phyloP scores from a whole-genome alignment of 768 basidiomycete genomes.

The Russula sp. region DNA sequence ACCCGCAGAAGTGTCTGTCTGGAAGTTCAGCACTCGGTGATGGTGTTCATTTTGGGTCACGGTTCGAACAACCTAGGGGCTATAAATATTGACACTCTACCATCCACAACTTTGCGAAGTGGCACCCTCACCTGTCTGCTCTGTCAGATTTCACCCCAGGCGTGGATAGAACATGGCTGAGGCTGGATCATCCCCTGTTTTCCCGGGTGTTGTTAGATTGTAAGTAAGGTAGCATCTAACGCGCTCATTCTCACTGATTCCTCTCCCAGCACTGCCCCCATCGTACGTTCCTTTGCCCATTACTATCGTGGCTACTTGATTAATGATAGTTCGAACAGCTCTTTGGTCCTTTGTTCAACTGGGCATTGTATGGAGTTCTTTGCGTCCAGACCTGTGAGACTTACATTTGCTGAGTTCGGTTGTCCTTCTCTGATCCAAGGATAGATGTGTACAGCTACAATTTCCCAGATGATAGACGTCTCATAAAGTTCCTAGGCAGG shows the following conservation, averaged over 20 bases:
- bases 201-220: background rate
- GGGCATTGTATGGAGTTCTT: background rate
- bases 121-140: no score
- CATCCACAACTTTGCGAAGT: no score
- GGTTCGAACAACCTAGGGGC: no score
- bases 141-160: no score
- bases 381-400: constrained; percentile 1
- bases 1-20: no score
- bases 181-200: no score
- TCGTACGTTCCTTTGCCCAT: background rate
- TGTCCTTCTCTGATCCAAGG: background rate
- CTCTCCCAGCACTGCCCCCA: constrained; percentile 3
- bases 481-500: constrained; percentile 2
- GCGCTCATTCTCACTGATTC: background rate
- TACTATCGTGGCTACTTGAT: background rate
- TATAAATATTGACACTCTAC: no score
- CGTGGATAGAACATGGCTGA: background rate
- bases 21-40: no score
- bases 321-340: background rate
- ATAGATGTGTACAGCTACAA: constrained; percentile 16
- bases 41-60: no score
- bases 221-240: background rate
- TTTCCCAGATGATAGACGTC: constrained; percentile 7
- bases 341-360: background rate
- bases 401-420: no score